These are phyloP conservation scores for Albophoma yamanashiensis DNA, from an alignment of 2,329 filamentous ascomycete genomes.

Conservation along the genomic window DNA sequence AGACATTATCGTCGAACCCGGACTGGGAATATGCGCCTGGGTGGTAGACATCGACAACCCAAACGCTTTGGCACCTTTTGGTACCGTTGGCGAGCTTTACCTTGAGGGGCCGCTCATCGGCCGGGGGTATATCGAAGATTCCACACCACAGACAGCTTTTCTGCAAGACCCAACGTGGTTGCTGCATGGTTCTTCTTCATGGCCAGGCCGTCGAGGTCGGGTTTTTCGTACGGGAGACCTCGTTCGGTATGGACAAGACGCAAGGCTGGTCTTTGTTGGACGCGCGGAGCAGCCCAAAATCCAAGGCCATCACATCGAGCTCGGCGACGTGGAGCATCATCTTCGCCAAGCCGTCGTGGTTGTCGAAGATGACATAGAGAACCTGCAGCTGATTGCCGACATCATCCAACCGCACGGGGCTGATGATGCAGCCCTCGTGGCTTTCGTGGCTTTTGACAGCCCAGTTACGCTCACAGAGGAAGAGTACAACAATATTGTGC, in stretches of 20 bases:
- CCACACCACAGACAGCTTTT: conserved; percentile 12
- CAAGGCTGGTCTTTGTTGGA: conserved; percentile 29
- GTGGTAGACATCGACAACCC: conserved; percentile 7
- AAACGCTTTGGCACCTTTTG: conserved; percentile 6
- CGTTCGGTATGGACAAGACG: conserved; percentile 23
- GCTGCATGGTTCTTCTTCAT: neutral
- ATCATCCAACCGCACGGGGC: conserved; percentile 1
- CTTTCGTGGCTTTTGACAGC: conserved; percentile 3
- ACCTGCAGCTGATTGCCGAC: conserved; percentile 3
- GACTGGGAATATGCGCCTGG: conserved; percentile 5
- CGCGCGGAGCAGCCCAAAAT: conserved; percentile 44
- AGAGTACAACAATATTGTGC: neutral
- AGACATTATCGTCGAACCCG: neutral
- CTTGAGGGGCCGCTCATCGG: conserved; percentile 11
- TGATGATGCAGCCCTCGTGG: conserved; percentile 3
- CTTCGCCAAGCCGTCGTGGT: conserved; percentile 1
- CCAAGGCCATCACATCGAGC: conserved; percentile 40
- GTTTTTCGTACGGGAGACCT: conserved; percentile 38
- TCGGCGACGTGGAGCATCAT: conserved; percentile 13
- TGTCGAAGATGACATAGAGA: neutral
- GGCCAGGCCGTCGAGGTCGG: conserved; percentile 6
- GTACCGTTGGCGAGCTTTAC: conserved; percentile 8
- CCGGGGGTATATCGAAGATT: conserved; percentile 7
- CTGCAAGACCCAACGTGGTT: conserved; percentile 4
- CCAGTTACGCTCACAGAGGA: neutral